These are phyloP conservation scores for Monilinia aucupariae DNA, from an alignment of 2,329 filamentous ascomycete genomes.

Conservation along the genomic window DNA sequence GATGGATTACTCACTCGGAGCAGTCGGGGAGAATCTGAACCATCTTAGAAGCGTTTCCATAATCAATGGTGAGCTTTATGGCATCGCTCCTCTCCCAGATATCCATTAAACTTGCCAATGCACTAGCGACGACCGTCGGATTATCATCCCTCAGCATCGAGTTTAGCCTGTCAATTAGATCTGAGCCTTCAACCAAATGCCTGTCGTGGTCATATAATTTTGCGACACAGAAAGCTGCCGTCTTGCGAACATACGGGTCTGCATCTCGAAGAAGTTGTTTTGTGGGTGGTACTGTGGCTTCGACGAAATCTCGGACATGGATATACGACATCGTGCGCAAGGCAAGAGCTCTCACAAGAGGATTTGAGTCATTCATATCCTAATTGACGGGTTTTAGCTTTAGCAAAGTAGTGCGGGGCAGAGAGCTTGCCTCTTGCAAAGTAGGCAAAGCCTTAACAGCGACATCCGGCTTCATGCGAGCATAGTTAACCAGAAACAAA, in stretches of 20 bases:
- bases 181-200: constrained; percentile 80
- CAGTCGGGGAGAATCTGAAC: constrained; percentile 94
- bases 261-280: constrained; percentile 77
- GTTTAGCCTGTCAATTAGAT: constrained; percentile 89
- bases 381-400: constrained; percentile 35
- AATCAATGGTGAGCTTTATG: constrained; percentile 97
- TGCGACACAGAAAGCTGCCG: constrained; percentile 90
- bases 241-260: constrained; percentile 96
- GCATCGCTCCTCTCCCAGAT: constrained; percentile 98
- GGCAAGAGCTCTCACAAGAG: constrained; percentile 84
- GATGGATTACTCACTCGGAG: constrained; percentile 67
- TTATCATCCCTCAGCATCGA: constrained; percentile 89
- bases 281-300: constrained; percentile 78
- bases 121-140: constrained; percentile 92
- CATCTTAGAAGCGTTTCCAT: constrained; percentile 95
- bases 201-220: constrained; percentile 97
- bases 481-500: constrained; percentile 94
- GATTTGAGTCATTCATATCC: constrained; percentile 93
- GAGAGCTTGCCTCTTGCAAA: constrained; percentile 61
- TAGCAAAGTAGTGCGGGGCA: not conserved
- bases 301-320: constrained; percentile 92
- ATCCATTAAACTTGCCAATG: constrained; percentile 85
- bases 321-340: constrained; percentile 96
- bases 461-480: constrained; percentile 87
- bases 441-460: constrained; percentile 89